A percentile compares a stretch with the other conserved stretches of the same genome.
Evolutionary conservation across 495 filamentous ascomycete species (phyloP).

Genomic region (Penicillium arizonense): DNA sequence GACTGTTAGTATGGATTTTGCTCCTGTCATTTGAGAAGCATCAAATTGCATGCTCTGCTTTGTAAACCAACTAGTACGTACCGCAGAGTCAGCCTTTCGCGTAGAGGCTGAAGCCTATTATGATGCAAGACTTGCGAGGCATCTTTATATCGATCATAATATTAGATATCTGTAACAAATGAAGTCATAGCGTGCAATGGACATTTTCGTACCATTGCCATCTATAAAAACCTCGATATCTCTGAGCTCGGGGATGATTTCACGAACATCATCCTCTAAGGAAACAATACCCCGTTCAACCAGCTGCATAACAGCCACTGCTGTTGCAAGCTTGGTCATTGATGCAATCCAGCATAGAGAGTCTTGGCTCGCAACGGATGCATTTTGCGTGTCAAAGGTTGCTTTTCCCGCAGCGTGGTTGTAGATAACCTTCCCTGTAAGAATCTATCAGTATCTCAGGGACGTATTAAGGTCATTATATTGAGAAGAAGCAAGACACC

Average conservation of each 20-base stretch:
- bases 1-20: neutral
- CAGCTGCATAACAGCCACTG: slow-evolving; percentile 42
- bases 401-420: slow-evolving; percentile 1
- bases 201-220: neutral
- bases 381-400: neutral
- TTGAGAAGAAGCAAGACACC: no score
- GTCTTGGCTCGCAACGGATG: neutral
- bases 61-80: neutral
- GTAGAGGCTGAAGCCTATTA: neutral
- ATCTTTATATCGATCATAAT: no score
- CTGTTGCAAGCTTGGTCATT: slow-evolving; percentile 37
- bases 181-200: neutral
- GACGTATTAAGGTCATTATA: neutral
- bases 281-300: slow-evolving; percentile 38
- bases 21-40: neutral
- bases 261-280: slow-evolving; percentile 35
- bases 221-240: neutral
- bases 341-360: slow-evolving; percentile 20
- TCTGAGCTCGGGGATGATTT: slow-evolving; percentile 25
- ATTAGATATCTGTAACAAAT: no score
- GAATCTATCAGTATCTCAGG: neutral
- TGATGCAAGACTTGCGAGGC: no score
- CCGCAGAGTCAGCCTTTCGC: slow-evolving; percentile 1
- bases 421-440: slow-evolving; percentile 1
- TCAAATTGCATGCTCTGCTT: no score